phyloP scores from a whole-genome alignment of 2,329 filamentous ascomycete genomes.

The Cercospora canescens region DNA sequence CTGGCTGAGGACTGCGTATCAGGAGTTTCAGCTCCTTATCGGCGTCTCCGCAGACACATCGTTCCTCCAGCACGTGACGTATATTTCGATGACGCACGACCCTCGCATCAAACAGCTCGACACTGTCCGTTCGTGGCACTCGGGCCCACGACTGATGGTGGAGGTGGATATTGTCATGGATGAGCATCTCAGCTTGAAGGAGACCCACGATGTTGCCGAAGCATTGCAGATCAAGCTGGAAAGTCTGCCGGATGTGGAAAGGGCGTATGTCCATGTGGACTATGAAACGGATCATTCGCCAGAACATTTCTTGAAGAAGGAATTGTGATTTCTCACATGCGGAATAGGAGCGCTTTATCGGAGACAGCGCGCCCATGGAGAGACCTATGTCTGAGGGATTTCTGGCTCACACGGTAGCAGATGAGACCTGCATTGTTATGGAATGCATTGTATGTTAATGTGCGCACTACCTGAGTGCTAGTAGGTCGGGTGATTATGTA shows the following conservation, averaged over 20 bases:
- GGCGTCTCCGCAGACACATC: slow-evolving; percentile 83
- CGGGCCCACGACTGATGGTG: slow-evolving; percentile 82
- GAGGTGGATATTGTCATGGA: slow-evolving; percentile 98
- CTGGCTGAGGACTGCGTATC: slow-evolving; percentile 83
- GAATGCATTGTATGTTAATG: background rate
- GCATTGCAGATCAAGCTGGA: slow-evolving; percentile 93
- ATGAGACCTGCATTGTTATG: background rate
- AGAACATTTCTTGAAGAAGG: slow-evolving; percentile 73
- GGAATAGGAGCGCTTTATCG: too few relatives aligned
- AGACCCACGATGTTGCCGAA: slow-evolving; percentile 91
- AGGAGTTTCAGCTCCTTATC: slow-evolving; percentile 87
- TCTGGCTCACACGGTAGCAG: background rate
- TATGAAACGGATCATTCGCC: slow-evolving; percentile 96
- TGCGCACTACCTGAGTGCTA: background rate
- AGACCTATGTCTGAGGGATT: background rate
- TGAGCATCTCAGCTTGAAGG: slow-evolving; percentile 66
- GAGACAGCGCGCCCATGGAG: background rate
- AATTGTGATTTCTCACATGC: slow-evolving; percentile 46
- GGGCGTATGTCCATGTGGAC: slow-evolving; percentile 95
- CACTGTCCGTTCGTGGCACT: slow-evolving; percentile 92
- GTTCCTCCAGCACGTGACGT: slow-evolving; percentile 91
- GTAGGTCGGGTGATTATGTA: background rate
- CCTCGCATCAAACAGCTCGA: slow-evolving; percentile 81
- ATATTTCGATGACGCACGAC: slow-evolving; percentile 90
- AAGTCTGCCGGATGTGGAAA: slow-evolving; percentile 84